phyloP scores from a whole-genome alignment of 2,329 filamentous ascomycete genomes.

The Fusarium nelsonii region DNA sequence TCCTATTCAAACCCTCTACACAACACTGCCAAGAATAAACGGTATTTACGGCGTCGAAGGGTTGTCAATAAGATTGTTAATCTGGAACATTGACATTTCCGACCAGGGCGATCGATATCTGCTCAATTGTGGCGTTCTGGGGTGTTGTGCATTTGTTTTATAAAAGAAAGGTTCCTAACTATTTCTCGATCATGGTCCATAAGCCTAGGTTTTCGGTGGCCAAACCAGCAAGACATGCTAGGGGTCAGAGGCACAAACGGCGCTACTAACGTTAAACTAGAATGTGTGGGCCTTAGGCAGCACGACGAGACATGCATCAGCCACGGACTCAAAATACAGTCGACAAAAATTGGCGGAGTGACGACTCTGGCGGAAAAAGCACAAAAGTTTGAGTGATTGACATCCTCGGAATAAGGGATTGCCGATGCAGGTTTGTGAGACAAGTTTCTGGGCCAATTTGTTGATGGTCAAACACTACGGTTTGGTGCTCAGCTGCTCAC shows the following conservation, averaged over 20 bases:
- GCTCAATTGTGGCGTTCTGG: background rate
- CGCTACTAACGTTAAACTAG: background rate
- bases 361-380: background rate
- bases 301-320: background rate
- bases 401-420: no score
- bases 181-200: background rate
- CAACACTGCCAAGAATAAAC: background rate
- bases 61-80: background rate
- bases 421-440: background rate
- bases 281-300: background rate
- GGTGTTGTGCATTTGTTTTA: background rate
- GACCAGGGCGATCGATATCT: background rate
- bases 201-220: background rate
- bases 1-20: background rate
- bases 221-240: background rate
- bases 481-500: no score
- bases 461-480: no score
- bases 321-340: background rate
- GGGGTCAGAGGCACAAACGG: background rate
- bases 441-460: background rate
- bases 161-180: background rate
- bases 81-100: background rate
- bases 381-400: no score
- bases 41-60: background rate
- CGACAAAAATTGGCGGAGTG: background rate